Evolutionary conservation across 148 eudicot genomes (phyloP).

Genomic region (Chenopodium formosanum): DNA sequence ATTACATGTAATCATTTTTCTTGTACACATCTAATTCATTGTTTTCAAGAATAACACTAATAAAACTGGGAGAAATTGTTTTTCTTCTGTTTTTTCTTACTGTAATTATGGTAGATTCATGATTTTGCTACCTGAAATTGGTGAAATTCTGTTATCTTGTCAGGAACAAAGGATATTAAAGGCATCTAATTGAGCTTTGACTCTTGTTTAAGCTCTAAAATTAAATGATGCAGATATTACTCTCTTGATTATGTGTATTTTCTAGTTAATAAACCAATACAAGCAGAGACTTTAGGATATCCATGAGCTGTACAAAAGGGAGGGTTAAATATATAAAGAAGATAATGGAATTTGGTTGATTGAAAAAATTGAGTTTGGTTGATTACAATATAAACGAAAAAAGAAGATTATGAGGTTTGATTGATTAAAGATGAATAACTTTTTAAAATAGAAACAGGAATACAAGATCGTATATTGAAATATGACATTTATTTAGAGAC

Average conservation of each 20-base stretch:
- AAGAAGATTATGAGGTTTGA: no score
- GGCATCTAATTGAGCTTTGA: neutral
- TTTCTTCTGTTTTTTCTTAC: neutral
- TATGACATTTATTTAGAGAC: no score
- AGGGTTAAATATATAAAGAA: no score
- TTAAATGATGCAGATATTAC: neutral
- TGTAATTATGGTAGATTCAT: neutral
- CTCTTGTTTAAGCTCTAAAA: neutral
- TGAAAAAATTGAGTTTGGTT: no score
- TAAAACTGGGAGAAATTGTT: neutral
- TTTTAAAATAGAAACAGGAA: no score
- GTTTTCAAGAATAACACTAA: constrained; percentile 20
- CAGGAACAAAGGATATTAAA: neutral
- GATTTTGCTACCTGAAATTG: neutral
- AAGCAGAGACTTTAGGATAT: no score
- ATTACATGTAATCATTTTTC: constrained; percentile 28
- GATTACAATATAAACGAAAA: no score
- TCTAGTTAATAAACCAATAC: neutral
- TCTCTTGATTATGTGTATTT: neutral
- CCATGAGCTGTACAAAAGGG: no score
- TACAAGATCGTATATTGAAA: no score
- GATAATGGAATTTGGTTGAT: no score
- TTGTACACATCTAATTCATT: constrained; percentile 34
- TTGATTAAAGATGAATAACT: no score
- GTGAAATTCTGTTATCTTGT: neutral